Evolutionary conservation across 1,139 yeast species (phyloP), one percentile per base, ranked within the genome.

Genomic region (Zygoascus meyerae): DNA sequence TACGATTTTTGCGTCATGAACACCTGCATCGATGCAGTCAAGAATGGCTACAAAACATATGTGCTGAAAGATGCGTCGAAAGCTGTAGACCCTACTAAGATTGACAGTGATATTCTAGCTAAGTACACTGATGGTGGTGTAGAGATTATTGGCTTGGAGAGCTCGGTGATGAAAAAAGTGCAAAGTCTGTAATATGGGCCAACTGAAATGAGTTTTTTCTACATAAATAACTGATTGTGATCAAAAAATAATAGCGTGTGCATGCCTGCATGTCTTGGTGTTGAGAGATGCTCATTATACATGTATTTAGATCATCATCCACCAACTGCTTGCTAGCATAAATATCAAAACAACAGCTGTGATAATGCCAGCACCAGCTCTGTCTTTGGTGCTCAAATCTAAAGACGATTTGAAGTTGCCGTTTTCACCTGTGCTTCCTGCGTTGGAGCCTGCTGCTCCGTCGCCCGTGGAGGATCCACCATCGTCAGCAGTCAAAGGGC

Each of bases 321-420:
- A 90, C 33, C 79, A 73, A 35, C 83, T 81, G 35, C 83, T 69
- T 5, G 79, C 86, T 34, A 85, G 67, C 42, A 86, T 68, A 2
- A 83, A 73, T 3, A 78, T 73, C 46, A 89, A 83, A 44, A 87
- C 72, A 31, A 87, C 63, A 7, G 84, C 86, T 1, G 97, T 90
- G 51, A 89, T 78, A 44, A 89, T 77, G 41, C 92, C 86, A 0
- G 97, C 97, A 48, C 96, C 97, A 1, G 94, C 96, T 52, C 69
- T 76, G 61, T 87, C 96, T 44, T 83, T 84, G 1, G 69, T 61
- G 38, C 72, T 72, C 42, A 86, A 71, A 14, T 64, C 59, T 56
- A 87, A 72, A 35, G 41, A 34, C 31, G 40, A 30, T 16, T 34
- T 30, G 21, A 35, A 26, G 30, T 17, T 28, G 18, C 33, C 46